These are phyloP conservation scores for Aspergillus sp. DNA, from an alignment of 2,329 filamentous ascomycete species.

Conservation along the genomic window DNA sequence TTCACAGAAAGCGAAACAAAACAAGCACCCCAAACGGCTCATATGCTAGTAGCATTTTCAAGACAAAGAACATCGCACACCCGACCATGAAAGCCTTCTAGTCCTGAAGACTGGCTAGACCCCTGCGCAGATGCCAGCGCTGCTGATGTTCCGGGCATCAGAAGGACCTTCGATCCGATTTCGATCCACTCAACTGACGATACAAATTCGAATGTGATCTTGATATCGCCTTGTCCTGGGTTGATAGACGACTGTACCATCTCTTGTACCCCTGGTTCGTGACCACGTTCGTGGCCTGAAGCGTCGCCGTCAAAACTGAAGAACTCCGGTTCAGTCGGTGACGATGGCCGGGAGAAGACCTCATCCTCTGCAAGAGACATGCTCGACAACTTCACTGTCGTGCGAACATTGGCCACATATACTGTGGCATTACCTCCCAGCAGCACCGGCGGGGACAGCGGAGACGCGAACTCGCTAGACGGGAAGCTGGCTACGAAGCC, in stretches of 20 bases:
- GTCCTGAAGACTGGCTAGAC: conserved; percentile 51
- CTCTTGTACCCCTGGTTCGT: conserved; percentile 30
- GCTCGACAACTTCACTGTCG: conserved; percentile 71
- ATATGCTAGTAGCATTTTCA: conserved; percentile 46
- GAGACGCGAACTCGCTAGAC: conserved; percentile 54
- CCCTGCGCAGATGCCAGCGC: conserved; percentile 51
- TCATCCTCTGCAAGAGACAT: conserved; percentile 46
- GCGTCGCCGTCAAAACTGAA: conserved; percentile 47
- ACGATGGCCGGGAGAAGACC: conserved; percentile 27
- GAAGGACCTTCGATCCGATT: conserved; percentile 57
- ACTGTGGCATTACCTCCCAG: conserved; percentile 62
- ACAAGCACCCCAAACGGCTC: not conserved
- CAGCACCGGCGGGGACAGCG: conserved; percentile 57
- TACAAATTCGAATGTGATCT: conserved; percentile 59
- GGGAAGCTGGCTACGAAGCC: conserved; percentile 72
- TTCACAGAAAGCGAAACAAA: not conserved
- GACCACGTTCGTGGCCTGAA: conserved; percentile 16
- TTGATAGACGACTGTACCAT: conserved; percentile 27
- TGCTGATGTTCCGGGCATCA: conserved; percentile 59
- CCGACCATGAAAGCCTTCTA: conserved; percentile 62
- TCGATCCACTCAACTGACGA: conserved; percentile 60
- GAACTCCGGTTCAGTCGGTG: conserved; percentile 42
- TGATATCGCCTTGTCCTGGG: conserved; percentile 34
- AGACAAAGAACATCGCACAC: conserved; percentile 37
- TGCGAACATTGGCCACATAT: conserved; percentile 84